Evolutionary conservation across 305 asterid species (phyloP).

Genomic region (Solanum hybrid): DNA sequence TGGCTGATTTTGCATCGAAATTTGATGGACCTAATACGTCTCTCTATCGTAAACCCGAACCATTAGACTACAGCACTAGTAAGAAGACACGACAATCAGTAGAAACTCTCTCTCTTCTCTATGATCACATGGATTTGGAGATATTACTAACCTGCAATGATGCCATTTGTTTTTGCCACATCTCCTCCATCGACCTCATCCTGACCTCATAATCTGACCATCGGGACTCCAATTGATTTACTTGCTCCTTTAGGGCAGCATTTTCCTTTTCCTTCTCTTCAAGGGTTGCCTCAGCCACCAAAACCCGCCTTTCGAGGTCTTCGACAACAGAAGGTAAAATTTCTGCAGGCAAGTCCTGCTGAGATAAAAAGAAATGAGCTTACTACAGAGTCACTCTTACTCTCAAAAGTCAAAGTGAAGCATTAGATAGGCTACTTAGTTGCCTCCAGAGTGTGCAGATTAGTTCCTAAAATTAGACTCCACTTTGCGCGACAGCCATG

Average conservation of each 20-base stretch:
- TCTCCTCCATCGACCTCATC: slow-evolving; percentile 74
- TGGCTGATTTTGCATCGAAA: neutral
- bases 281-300: slow-evolving; percentile 44
- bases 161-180: slow-evolving; percentile 86
- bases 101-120: neutral
- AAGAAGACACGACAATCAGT: neutral
- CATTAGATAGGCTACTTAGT: neutral
- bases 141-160: slow-evolving; percentile 66
- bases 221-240: slow-evolving; percentile 48
- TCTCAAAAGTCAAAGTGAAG: neutral
- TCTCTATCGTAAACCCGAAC: neutral
- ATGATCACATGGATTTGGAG: neutral
- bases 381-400: neutral
- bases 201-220: slow-evolving; percentile 74
- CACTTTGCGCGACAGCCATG: neutral
- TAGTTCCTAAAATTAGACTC: neutral
- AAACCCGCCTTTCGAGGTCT: slow-evolving; percentile 60
- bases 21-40: neutral
- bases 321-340: slow-evolving; percentile 46
- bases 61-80: neutral
- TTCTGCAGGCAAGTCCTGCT: slow-evolving; percentile 54
- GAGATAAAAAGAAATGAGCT: slow-evolving; percentile 2
- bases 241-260: slow-evolving; percentile 61
- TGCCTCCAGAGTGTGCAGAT: neutral
- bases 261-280: slow-evolving; percentile 74